Conservation (phyloP, 2,329 filamentous ascomycete species). For the Epicoccum sorghinum region DNA sequence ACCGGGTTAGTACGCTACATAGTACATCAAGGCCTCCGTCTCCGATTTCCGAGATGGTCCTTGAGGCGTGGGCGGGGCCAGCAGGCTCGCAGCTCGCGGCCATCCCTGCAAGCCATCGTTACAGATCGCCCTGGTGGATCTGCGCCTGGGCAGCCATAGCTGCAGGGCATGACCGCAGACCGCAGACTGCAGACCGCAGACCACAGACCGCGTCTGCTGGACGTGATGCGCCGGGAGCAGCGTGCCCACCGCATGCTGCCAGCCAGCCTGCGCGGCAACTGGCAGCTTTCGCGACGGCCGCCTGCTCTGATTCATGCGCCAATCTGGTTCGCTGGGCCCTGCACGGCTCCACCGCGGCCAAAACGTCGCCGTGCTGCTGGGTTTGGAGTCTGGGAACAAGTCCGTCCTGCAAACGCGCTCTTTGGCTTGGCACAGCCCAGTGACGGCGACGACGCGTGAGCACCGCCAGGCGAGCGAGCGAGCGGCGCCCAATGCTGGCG, state of each 20-base stretch:
- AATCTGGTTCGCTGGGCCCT: slow-evolving; percentile 17
- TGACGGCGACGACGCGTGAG: slow-evolving; percentile 4
- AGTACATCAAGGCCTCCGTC: slow-evolving; percentile 29
- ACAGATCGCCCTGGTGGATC: slow-evolving; percentile 48
- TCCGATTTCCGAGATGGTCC: slow-evolving; percentile 46
- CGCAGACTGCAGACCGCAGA: too few relatives aligned
- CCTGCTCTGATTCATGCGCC: slow-evolving; percentile 1
- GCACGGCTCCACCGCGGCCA: slow-evolving; percentile 32
- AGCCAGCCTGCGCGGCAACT: slow-evolving; percentile 1
- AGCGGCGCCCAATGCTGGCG: neutral
- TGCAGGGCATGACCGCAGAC: slow-evolving; percentile 37
- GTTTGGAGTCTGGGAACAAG: slow-evolving; percentile 18
- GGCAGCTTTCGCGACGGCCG: neutral
- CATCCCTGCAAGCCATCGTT: slow-evolving; percentile 42
- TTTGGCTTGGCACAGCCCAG: slow-evolving; percentile 3
- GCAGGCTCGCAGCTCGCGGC: slow-evolving; percentile 22
- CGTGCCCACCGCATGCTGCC: slow-evolving; percentile 11
- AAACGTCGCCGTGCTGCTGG: slow-evolving; percentile 26
- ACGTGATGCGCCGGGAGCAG: neutral
- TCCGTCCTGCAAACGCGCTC: slow-evolving; percentile 25
- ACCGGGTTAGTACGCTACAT: too few relatives aligned
- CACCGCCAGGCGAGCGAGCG: neutral
- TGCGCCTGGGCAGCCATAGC: slow-evolving; percentile 39
- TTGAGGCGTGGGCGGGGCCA: slow-evolving; percentile 34
- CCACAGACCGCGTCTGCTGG: slow-evolving; percentile 14